phyloP scores from a whole-genome alignment of 2,329 filamentous ascomycete genomes.

The Cladosporium sp. region DNA sequence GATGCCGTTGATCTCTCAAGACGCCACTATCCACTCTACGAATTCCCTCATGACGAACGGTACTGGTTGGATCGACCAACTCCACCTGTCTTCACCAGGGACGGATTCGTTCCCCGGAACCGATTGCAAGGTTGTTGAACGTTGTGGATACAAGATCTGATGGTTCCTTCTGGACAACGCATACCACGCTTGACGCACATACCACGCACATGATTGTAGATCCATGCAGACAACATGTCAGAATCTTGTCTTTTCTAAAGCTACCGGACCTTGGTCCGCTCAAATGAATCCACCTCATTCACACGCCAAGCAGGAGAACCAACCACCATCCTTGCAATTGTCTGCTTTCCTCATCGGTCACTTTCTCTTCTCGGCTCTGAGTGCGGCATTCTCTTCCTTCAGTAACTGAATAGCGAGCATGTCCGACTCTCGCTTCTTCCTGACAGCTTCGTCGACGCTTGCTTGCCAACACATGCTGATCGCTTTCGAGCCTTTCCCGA shows the following conservation, averaged over 20 bases:
- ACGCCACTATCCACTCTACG: too few relatives aligned
- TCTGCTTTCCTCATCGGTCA: not conserved
- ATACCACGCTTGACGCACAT: too few relatives aligned
- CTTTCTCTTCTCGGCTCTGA: not conserved
- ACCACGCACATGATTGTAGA: too few relatives aligned
- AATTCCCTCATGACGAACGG: too few relatives aligned
- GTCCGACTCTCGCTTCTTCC: slow-evolving; percentile 22
- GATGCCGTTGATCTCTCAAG: too few relatives aligned
- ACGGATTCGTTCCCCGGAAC: not conserved
- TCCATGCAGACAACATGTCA: too few relatives aligned
- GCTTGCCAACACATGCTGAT: slow-evolving; percentile 19
- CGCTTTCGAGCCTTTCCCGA: slow-evolving; percentile 15
- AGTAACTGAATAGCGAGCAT: slow-evolving; percentile 15
- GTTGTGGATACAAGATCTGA: too few relatives aligned
- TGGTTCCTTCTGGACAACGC: not conserved
- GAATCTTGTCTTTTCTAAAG: too few relatives aligned
- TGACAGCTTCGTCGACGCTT: slow-evolving; percentile 22
- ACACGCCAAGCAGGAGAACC: too few relatives aligned
- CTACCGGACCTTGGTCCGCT: too few relatives aligned
- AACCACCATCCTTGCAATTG: too few relatives aligned
- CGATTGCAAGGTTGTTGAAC: not conserved
- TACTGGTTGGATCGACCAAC: not conserved
- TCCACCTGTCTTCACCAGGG: not conserved
- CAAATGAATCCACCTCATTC: too few relatives aligned
- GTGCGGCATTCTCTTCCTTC: slow-evolving; percentile 12